Conservation (phyloP, 139 green algal genomes). For the Pedinophyceae sp. region DNA sequence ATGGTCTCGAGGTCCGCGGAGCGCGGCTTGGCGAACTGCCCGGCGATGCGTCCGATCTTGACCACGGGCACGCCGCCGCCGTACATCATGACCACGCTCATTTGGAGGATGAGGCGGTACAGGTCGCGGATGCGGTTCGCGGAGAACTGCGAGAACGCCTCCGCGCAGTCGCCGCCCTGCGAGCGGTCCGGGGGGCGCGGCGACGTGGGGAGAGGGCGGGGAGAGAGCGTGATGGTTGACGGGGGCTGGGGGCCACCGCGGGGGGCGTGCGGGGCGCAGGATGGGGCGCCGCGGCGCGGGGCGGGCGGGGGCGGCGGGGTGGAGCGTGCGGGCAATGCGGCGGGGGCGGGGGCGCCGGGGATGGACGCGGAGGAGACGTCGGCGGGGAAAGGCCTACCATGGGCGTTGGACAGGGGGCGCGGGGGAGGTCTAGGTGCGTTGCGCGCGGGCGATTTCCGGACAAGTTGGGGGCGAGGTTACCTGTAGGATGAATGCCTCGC, state of each 20-base stretch:
- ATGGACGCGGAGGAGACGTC: conserved; percentile 19
- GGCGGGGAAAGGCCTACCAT: background rate
- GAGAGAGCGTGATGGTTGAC: too few relatives aligned
- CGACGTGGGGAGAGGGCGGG: too few relatives aligned
- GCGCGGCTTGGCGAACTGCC: conserved; percentile 97
- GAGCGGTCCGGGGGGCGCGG: conserved; percentile 2
- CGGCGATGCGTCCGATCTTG: conserved; percentile 95
- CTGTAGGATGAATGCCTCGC: conserved; percentile 70
- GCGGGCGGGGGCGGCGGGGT: background rate
- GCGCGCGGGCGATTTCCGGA: too few relatives aligned
- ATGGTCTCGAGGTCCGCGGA: conserved; percentile 56
- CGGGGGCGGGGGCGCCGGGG: conserved; percentile 17
- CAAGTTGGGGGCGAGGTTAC: too few relatives aligned
- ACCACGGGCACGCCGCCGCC: conserved; percentile 85
- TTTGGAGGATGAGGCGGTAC: conserved; percentile 50
- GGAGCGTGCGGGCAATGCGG: background rate
- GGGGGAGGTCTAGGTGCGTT: too few relatives aligned
- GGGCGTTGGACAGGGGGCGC: background rate
- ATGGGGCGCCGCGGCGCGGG: background rate
- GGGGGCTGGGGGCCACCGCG: too few relatives aligned
- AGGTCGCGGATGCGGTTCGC: conserved; percentile 79
- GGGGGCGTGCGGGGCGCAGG: too few relatives aligned
- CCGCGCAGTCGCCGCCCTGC: conserved; percentile 90
- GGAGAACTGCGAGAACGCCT: conserved; percentile 87
- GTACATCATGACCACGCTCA: conserved; percentile 91